Percentiles rank a stretch among this genome's conserved stretches.
Evolutionary conservation across 768 basidiomycete genomes (phyloP).

Genomic region (Mycena alexandri): DNA sequence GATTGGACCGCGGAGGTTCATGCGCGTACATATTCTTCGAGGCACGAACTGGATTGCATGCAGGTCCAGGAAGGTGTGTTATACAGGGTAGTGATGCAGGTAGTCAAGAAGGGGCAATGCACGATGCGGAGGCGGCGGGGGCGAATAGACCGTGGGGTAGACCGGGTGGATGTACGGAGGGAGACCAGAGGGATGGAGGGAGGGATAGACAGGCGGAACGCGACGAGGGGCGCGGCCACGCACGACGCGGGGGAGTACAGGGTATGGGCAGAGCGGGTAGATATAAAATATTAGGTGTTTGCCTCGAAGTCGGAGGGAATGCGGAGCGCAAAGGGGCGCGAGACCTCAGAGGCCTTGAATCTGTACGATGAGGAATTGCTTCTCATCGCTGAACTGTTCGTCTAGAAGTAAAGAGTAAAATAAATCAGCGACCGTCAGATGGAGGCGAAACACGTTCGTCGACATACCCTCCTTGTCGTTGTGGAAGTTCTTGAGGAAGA

Average conservation of each 20-base stretch:
- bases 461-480: conserved; percentile 94
- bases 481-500: conserved; percentile 93
- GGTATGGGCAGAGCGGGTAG: no score
- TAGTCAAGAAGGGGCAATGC: conserved; percentile 22
- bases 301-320: no score
- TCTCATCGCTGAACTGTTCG: conserved; percentile 98
- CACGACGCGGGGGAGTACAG: no score
- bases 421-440: not conserved
- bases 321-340: not conserved
- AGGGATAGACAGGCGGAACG: no score
- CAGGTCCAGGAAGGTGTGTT: conserved; percentile 20
- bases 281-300: no score
- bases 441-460: not conserved
- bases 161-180: conserved; percentile 4
- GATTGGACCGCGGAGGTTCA: conserved; percentile 7
- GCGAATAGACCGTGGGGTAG: conserved; percentile 4
- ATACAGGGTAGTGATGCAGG: conserved; percentile 26
- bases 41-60: no score
- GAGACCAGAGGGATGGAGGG: no score
- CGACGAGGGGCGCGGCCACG: no score
- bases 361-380: conserved; percentile 94
- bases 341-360: conserved; percentile 77
- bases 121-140: not conserved
- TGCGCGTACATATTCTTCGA: conserved; percentile 1
- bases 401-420: conserved; percentile 58